These are phyloP conservation scores for Ochromonas danica DNA, from an alignment of 108 stramenopile species.

Conservation along the genomic window DNA sequence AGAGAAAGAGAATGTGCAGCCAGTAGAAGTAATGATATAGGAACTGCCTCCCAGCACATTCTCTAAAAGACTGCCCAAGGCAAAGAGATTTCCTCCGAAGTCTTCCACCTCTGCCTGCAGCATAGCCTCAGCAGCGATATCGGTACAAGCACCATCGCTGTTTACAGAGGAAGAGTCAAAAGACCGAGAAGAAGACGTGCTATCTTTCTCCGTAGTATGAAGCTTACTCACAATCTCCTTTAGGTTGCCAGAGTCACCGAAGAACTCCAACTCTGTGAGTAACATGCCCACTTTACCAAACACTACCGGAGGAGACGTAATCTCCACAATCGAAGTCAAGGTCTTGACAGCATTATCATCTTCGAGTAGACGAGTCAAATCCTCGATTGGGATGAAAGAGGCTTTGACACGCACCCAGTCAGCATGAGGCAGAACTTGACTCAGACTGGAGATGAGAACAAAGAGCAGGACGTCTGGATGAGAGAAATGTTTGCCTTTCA, in stretches of 20 bases:
- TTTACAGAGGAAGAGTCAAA: no score
- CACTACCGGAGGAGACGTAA: not conserved
- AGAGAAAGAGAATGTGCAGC: no score
- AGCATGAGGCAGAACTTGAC: not conserved
- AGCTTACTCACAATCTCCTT: not conserved
- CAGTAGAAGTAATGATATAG: not conserved
- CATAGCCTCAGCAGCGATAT: no score
- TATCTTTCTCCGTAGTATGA: not conserved
- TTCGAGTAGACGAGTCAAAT: not conserved
- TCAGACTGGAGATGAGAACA: not conserved
- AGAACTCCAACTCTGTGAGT: not conserved
- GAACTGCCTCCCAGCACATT: slow-evolving; percentile 1
- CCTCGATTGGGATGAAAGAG: not conserved
- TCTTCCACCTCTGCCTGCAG: no score
- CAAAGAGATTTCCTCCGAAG: no score
- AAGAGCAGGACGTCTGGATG: not conserved
- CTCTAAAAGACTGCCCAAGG: not conserved
- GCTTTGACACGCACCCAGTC: not conserved
- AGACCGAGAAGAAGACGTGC: no score
- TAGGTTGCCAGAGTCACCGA: not conserved
- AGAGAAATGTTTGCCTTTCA: not conserved
- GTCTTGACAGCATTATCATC: no score
- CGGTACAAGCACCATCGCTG: no score
- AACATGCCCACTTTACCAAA: not conserved
- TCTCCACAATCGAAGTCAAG: no score